A percentile compares a stretch with the other conserved stretches of the same genome.
Conservation (phyloP, 768 basidiomycete species). For the Tephrocybe sp. region DNA sequence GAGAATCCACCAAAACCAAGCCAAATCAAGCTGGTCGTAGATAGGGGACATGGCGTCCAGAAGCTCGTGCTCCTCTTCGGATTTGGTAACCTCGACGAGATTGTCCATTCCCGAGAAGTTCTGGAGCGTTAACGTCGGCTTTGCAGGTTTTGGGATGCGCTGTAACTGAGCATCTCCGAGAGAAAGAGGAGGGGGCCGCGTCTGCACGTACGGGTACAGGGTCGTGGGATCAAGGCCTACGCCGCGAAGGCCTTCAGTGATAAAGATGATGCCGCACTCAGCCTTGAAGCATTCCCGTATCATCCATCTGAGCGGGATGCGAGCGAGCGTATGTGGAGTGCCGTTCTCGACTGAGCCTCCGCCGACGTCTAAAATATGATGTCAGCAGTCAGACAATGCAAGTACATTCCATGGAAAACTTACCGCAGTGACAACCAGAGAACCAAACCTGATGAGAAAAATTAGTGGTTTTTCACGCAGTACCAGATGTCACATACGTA, state of each 20-base stretch:
- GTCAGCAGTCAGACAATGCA: too few species aligned
- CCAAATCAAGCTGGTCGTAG: slow-evolving; percentile 58
- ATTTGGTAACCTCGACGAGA: slow-evolving; percentile 19
- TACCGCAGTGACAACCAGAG: slow-evolving; percentile 38
- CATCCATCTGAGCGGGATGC: slow-evolving; percentile 70
- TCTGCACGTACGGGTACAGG: slow-evolving; percentile 41
- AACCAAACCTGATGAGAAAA: slow-evolving; percentile 46
- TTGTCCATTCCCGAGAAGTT: slow-evolving; percentile 12
- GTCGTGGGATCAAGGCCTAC: slow-evolving; percentile 52
- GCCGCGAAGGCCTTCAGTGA: slow-evolving; percentile 40
- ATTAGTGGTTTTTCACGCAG: too few species aligned
- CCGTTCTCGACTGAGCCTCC: slow-evolving; percentile 39
- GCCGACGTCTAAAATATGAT: slow-evolving; percentile 28
- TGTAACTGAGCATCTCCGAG: slow-evolving; percentile 23
- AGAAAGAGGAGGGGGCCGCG: slow-evolving; percentile 36
- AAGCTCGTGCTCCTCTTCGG: slow-evolving; percentile 66
- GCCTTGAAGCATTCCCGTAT: slow-evolving; percentile 66
- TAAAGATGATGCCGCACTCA: slow-evolving; percentile 62
- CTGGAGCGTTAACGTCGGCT: background rate
- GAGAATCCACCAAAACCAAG: slow-evolving; percentile 64
- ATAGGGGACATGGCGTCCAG: slow-evolving; percentile 53
- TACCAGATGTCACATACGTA: background rate
- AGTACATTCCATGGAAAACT: slow-evolving; percentile 8
- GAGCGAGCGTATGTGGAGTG: slow-evolving; percentile 46
- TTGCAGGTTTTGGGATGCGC: slow-evolving; percentile 18